Base-by-base conservation (phyloP, 805 yeast species). In the Priceomyces melissophilus region DNA sequence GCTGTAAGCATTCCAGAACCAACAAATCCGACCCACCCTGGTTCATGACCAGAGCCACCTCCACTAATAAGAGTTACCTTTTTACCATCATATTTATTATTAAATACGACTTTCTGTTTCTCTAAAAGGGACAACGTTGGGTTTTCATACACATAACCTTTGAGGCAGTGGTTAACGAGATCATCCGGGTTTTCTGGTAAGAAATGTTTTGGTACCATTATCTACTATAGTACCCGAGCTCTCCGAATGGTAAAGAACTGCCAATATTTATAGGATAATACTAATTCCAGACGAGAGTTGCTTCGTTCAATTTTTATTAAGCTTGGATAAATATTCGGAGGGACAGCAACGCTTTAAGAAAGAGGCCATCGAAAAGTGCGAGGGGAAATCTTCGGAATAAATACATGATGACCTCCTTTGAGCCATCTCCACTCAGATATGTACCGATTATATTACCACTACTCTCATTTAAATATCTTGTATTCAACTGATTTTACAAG, bases 41-140 rank as follows among this genome's bases (percentile, higher is more conserved):
- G 73, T 42, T 67, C 73, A 43, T 67, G 73, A 12, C 73, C 73
- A 7, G 72, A 66, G 3, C 74, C 74, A 14, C 73, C 73, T 10
- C 73, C 73, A 41, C 63, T 53, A 30, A 67, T 65, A 20, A 67
- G 45, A 1, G 67, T 46, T 10, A 66, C 68, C 25, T 54, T 55
- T 1, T 39, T 29, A 1, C 42, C 30, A 38, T 58, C 58, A 36
- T 50, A 52, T 25, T 54, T 42, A 42, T 60, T 60, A 49, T 67
- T 57, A 56, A 51, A 69, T 5, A 70, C 39, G 20, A 70, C 71
- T 38, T 67, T 59, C 45, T 68, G 73, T 37, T 62, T 52, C 23
- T 64, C 63, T 20, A 68, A 49, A 5, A 70, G 54, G 2, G 69
- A 59, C 10, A 70, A 52, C 20, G 55, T 44, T 12, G 66, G 59